These are phyloP conservation scores for Saussurea involucrata DNA, from an alignment of 129 eudicot genomes.

Conservation along the genomic window DNA sequence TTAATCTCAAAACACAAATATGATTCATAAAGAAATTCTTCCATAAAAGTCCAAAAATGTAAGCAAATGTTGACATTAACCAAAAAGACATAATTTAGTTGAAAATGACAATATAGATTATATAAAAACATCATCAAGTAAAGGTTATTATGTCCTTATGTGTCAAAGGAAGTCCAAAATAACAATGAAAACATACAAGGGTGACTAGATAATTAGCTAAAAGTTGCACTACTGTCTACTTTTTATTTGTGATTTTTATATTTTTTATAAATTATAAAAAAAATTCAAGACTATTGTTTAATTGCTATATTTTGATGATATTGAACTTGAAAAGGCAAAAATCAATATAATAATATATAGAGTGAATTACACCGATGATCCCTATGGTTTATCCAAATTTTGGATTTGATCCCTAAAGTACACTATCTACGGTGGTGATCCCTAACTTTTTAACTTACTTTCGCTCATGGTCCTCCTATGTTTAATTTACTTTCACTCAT, in stretches of 20 bases:
- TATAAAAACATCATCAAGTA: conserved; percentile 9
- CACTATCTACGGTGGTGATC: too few relatives aligned
- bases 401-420: too few relatives aligned
- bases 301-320: too few relatives aligned
- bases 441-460: too few relatives aligned
- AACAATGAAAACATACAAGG: background rate
- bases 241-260: background rate
- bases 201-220: conserved; percentile 21
- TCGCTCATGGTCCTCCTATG: too few relatives aligned
- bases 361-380: too few relatives aligned
- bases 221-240: conserved; percentile 26
- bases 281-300: background rate
- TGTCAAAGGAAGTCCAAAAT: background rate
- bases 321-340: too few relatives aligned
- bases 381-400: too few relatives aligned
- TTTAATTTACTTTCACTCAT: too few relatives aligned
- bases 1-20: background rate
- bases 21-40: background rate
- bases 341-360: too few relatives aligned
- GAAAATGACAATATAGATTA: conserved; percentile 9
- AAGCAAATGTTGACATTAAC: conserved; percentile 13
- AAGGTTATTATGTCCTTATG: conserved; percentile 21
- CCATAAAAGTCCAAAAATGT: background rate
- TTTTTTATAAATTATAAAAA: too few relatives aligned
- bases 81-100: conserved; percentile 27